Conservation (phyloP, 148 eudicot genomes). For the Vaccinium vitisidaea region DNA sequence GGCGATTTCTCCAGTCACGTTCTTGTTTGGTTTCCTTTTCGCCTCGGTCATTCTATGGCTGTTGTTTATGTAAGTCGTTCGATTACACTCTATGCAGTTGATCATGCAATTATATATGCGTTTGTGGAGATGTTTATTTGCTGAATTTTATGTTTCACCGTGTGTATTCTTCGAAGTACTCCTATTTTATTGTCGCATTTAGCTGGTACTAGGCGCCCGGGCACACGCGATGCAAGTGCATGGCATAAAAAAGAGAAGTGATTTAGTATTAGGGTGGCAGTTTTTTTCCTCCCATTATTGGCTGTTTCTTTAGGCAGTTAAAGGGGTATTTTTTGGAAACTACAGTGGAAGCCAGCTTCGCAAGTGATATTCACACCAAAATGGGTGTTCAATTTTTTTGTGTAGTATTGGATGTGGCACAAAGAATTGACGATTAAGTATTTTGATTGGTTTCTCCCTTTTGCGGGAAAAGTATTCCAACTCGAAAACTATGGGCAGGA, state of each 20-base stretch:
- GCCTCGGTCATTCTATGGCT: conserved; percentile 22
- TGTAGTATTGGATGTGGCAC: background rate
- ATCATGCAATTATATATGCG: background rate
- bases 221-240: no score
- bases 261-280: no score
- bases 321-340: no score
- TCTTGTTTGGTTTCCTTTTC: conserved; percentile 24
- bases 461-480: background rate
- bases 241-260: no score
- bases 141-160: background rate
- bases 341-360: no score
- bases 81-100: background rate
- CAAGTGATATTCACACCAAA: no score
- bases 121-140: background rate
- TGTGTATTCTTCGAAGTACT: background rate
- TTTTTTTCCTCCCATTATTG: no score
- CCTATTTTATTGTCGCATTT: background rate
- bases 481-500: background rate
- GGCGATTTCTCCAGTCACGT: conserved; percentile 18
- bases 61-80: conserved; percentile 16
- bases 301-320: no score
- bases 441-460: background rate
- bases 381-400: no score
- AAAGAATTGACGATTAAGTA: background rate
- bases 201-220: background rate